Evolutionary conservation across 108 stramenopile species (phyloP), one percentile per base, ranked within the genome.

Genomic region (Chaetoceros muelleri): DNA sequence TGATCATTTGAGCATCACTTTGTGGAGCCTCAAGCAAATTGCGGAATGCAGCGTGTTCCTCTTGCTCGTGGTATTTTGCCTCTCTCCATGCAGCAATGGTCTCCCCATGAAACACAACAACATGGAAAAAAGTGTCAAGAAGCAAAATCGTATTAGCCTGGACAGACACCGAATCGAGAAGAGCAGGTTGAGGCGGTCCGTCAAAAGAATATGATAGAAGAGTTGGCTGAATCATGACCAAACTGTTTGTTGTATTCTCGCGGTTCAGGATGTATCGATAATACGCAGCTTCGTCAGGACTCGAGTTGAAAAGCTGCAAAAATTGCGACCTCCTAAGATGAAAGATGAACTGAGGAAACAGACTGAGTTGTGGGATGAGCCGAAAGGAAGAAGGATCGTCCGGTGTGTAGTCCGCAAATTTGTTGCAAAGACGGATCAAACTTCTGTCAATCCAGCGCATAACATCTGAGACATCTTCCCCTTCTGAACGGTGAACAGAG

Each of bases 191-290:
- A 16, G 99, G 97, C 3, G 95, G 95, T 17, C 95, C 95, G 63
- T 93, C 79, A 65, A 95, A 95, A 7, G 87, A 81, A 81, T 99
- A 99, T 48, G 85, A 92, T 20, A 99, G 70, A 17, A 99, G 85
- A 18, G 95, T 94, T 0, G 99, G 98, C 69, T 99, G 99, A 64
- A 99, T 90, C 99, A 99, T 99, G 25, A 99, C 95, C 46, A 99
- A 62, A 0, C 86, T 89, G 62, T 98, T 97, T 46, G 90, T 82
- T 5, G 85, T 85, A 69, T 87, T 95, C 60, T 98, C 96, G n/a
- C 81, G 69, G 31, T 67, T 69, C 52, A 99, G 62, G 27, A 94
- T 81, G 65, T 92, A 90, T 27, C 96, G 85, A 64, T 98, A 96
- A 75, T 98, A 96, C 19, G 92, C 84, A 5, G 90, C 87, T 67